Conservation (phyloP, 148 eudicot genomes). For the Silene conica region DNA sequence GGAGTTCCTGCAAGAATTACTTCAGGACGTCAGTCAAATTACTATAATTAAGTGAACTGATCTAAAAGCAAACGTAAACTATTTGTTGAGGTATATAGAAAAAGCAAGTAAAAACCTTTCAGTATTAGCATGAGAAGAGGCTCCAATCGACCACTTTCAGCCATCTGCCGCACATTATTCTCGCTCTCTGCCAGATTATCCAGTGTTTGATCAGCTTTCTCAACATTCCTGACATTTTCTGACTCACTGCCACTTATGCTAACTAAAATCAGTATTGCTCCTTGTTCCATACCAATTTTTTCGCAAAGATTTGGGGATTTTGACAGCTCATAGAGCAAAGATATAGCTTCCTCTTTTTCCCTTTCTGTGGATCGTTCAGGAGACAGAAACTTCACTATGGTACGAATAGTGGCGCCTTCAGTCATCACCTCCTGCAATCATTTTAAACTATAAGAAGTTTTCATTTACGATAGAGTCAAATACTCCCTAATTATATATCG, state of each 20-base stretch:
- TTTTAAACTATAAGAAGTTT: not conserved
- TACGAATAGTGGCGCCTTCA: constrained; percentile 80
- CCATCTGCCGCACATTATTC: constrained; percentile 85
- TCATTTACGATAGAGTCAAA: not conserved
- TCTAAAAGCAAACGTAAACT: not conserved
- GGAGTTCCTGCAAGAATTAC: constrained; percentile 52
- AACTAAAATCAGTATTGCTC: constrained; percentile 78
- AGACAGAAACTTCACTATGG: constrained; percentile 63
- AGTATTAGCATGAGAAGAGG: constrained; percentile 70
- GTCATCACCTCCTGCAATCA: constrained; percentile 65
- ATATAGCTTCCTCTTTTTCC: constrained; percentile 72
- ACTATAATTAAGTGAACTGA: not conserved
- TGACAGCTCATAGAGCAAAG: constrained; percentile 78
- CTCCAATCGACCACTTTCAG: constrained; percentile 75
- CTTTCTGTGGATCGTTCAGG: constrained; percentile 62
- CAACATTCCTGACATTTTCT: constrained; percentile 54
- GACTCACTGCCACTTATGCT: constrained; percentile 91
- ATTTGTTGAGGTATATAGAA: not conserved
- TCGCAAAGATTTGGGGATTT: constrained; percentile 61
- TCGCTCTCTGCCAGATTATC: constrained; percentile 65
- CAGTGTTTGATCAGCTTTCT: constrained; percentile 70
- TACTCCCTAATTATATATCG: too few relatives aligned
- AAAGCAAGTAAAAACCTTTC: constrained; percentile 41
- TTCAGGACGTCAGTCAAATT: not conserved
- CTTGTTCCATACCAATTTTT: constrained; percentile 78